Base-by-base conservation (phyloP, 1,284 basidiomycete species). In the Cryptococcus amylolentus region DNA sequence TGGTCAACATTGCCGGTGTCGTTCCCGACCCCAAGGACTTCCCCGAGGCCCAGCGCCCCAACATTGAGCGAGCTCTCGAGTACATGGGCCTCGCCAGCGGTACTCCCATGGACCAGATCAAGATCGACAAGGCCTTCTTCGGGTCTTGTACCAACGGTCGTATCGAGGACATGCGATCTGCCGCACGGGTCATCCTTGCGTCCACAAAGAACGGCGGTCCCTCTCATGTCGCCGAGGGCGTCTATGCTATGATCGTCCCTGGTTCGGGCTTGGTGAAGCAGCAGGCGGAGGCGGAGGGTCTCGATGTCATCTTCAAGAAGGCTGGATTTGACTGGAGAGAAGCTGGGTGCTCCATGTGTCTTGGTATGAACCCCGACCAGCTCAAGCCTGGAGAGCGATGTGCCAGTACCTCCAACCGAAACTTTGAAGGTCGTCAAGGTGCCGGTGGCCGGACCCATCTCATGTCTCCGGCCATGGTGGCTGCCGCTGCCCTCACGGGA, bases 311-410 rank as follows among this genome's bases (percentile, higher is more conserved):
- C 69, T 94, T 97, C 83, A 91, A 87, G 77, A 88, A 90, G 51
- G 93, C 93, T 28, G 94, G 94, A 20, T 97, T 96, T 70, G 94
- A 97, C 75, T 97, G 92, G 93, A 84, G 93, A 57, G 94, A 97
- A 78, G 94, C 94, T 31, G 93, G 93, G 35, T 97, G 93, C 76
- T 97, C 94, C 35, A 97, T 97, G 94, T 97, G 93, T 78, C 77
- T 97, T 61, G 94, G 92, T 44, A 97, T 97, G 94, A 97, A 97
- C 78, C 91, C 93, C 10, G 93, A 97, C 78, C 91, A 95, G 77
- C 82, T 97, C 52, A 81, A 84, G 39, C 91, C 91, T 3, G 87
- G 88, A 48, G 89, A 97, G 77, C 88, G 94, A 51, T 97, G 93
- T 71, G 93, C 94, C 6, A 93, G 89, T 68, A 97, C 94, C 42